Conservation (phyloP, 805 yeast species). For the Kluyveromyces starmeri region DNA sequence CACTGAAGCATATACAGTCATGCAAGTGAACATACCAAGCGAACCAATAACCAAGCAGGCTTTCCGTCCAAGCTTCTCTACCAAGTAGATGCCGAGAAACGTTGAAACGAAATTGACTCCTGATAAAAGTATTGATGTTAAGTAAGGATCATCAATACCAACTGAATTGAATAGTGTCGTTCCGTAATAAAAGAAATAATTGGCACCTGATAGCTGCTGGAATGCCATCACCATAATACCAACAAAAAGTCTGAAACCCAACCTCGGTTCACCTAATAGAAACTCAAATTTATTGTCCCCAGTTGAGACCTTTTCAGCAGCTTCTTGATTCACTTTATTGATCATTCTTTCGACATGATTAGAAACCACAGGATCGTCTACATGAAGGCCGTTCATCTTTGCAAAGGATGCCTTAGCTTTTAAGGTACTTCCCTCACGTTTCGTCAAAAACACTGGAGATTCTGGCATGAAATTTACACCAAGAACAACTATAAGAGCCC, state of each 20-base stretch:
- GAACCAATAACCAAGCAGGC: conserved; percentile 42
- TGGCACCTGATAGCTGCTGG: conserved; percentile 56
- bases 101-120: conserved; percentile 49
- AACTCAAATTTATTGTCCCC: conserved; percentile 32
- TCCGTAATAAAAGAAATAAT: conserved; percentile 60
- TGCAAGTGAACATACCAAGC: conserved; percentile 44
- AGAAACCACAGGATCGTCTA: conserved; percentile 39
- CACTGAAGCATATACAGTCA: conserved; percentile 50
- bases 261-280: conserved; percentile 52
- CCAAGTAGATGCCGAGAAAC: conserved; percentile 41
- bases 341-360: conserved; percentile 38
- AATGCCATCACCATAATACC: conserved; percentile 54
- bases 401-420: conserved; percentile 49
- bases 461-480: conserved; percentile 65
- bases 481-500: conserved; percentile 38
- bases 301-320: conserved; percentile 49
- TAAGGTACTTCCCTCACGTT: conserved; percentile 37
- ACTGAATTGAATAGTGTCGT: conserved; percentile 53
- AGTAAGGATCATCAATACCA: conserved; percentile 47
- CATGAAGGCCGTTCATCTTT: conserved; percentile 39
- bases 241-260: conserved; percentile 39
- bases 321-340: conserved; percentile 45
- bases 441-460: conserved; percentile 53
- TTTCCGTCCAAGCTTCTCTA: conserved; percentile 50
- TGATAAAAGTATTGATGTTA: conserved; percentile 53